A percentile compares a stretch with the other conserved stretches of the same genome.
Evolutionary conservation across 768 basidiomycete genomes (phyloP).

Genomic region (Mrakia frigida): DNA sequence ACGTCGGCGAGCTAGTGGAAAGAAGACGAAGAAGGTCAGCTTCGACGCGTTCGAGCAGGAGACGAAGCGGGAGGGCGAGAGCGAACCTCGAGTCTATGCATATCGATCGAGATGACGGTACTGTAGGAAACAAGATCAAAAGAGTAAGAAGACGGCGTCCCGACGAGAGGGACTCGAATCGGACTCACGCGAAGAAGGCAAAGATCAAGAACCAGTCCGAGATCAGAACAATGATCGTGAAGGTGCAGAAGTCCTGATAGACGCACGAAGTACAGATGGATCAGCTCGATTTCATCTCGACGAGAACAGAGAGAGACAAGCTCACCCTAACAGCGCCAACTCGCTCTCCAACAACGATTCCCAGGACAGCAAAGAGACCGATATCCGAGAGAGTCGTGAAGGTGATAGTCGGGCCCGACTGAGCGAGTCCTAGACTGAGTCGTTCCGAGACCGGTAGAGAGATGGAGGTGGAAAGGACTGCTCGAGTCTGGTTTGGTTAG

Average conservation of each 20-base stretch:
- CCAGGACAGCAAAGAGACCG: slow-evolving; percentile 66
- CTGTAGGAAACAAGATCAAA: not conserved
- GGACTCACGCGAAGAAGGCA: slow-evolving; percentile 36
- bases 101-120: slow-evolving; percentile 72
- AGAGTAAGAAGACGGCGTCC: slow-evolving; percentile 50
- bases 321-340: slow-evolving; percentile 18
- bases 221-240: slow-evolving; percentile 87
- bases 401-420: slow-evolving; percentile 85
- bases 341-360: slow-evolving; percentile 54
- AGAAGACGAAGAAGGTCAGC: not conserved
- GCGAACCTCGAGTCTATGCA: slow-evolving; percentile 76
- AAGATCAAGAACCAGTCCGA: slow-evolving; percentile 97
- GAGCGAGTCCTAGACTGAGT: slow-evolving; percentile 81
- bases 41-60: not conserved
- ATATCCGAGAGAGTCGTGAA: slow-evolving; percentile 87
- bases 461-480: slow-evolving; percentile 77
- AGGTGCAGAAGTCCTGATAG: slow-evolving; percentile 76
- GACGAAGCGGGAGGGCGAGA: not conserved
- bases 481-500: slow-evolving; percentile 45
- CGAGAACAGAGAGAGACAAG: not conserved
- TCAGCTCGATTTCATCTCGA: not conserved
- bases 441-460: slow-evolving; percentile 82
- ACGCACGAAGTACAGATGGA: slow-evolving; percentile 39
- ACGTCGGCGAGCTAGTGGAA: slow-evolving; percentile 71
- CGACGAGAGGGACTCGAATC: slow-evolving; percentile 47